Percentiles rank a stretch among this genome's conserved stretches.
phyloP scores from a whole-genome alignment of 768 basidiomycete species.

The Lactarius akahatsu region DNA sequence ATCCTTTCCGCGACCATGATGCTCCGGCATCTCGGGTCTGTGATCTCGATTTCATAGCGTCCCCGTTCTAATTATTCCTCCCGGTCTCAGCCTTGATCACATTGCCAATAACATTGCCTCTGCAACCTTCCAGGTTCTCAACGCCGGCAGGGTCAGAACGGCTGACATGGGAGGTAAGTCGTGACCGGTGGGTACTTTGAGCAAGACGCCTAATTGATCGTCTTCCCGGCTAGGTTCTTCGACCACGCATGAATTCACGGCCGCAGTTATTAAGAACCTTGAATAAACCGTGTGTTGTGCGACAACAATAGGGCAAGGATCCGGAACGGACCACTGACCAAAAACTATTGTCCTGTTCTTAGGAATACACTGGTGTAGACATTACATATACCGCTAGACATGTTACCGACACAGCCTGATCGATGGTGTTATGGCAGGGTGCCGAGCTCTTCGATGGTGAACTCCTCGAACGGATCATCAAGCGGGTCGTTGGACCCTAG shows the following conservation, averaged over 20 bases:
- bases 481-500: constrained; percentile 27
- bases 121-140: constrained; percentile 91
- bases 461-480: constrained; percentile 49
- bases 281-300: constrained; percentile 32
- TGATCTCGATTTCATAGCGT: constrained; percentile 28
- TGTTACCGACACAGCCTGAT: background rate
- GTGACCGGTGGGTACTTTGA: background rate
- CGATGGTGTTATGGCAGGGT: constrained; percentile 15
- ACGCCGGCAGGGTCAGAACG: constrained; percentile 83
- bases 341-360: constrained; percentile 15
- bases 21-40: constrained; percentile 92
- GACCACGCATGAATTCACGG: constrained; percentile 93
- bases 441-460: constrained; percentile 38
- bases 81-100: constrained; percentile 67
- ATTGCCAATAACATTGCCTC: constrained; percentile 92
- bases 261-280: constrained; percentile 84
- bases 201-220: constrained; percentile 21
- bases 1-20: constrained; percentile 97
- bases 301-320: background rate
- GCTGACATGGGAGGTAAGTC: constrained; percentile 91
- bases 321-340: background rate
- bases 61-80: constrained; percentile 18
- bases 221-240: constrained; percentile 61
- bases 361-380: constrained; percentile 29
- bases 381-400: constrained; percentile 5